phyloP scores from a whole-genome alignment of 768 basidiomycete species.

The Mycena haematopus region DNA sequence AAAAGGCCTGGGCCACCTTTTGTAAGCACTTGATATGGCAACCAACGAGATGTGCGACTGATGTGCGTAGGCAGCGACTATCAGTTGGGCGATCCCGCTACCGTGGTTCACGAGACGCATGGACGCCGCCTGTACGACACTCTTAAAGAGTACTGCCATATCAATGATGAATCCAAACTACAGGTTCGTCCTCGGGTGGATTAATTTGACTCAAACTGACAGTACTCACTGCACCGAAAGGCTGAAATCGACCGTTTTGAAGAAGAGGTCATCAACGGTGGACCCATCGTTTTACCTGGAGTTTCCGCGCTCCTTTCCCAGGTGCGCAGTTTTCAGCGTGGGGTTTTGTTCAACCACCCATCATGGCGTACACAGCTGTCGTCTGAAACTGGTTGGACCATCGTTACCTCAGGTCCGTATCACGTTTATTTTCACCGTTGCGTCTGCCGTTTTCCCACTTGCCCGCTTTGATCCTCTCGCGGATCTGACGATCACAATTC shows the following conservation, averaged over 20 bases:
- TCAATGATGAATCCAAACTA: constrained; percentile 62
- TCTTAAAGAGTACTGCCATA: constrained; percentile 68
- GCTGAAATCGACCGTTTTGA: constrained; percentile 81
- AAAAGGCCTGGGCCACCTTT: constrained; percentile 78
- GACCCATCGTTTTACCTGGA: constrained; percentile 72
- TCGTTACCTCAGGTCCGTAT: constrained; percentile 78
- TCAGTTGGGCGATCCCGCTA: constrained; percentile 51
- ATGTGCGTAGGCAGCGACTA: constrained; percentile 51
- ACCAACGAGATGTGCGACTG: background rate
- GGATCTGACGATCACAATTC: background rate
- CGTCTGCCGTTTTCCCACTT: background rate
- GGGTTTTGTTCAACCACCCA: background rate
- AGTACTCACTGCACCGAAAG: constrained; percentile 39
- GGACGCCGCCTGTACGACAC: constrained; percentile 82
- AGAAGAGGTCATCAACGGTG: constrained; percentile 68
- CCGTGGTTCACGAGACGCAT: constrained; percentile 67
- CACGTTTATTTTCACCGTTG: constrained; percentile 1
- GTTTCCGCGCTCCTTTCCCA: constrained; percentile 59
- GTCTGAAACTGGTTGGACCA: constrained; percentile 68
- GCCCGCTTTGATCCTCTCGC: too few species aligned
- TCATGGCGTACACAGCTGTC: constrained; percentile 36
- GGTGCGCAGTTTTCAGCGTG: background rate
- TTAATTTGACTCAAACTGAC: background rate
- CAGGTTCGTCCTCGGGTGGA: constrained; percentile 47
- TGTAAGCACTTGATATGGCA: constrained; percentile 19